A percentile compares a stretch with the other conserved stretches of the same genome.
These are phyloP conservation scores for Fraxinus paxiana DNA, from an alignment of 305 asterid species.

Conservation along the genomic window DNA sequence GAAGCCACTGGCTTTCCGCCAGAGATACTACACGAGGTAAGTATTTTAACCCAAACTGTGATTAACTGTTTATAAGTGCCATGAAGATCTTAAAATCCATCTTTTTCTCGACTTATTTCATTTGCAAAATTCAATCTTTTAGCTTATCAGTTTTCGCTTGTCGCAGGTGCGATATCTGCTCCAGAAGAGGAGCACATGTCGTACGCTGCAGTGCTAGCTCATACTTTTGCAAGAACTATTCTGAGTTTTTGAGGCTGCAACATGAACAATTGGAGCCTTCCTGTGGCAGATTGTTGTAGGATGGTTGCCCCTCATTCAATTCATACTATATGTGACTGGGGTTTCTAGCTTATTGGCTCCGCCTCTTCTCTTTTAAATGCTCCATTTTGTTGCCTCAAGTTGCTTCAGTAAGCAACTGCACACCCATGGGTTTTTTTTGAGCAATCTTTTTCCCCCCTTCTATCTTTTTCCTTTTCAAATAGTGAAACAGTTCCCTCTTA, in stretches of 20 bases:
- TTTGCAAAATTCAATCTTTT: constrained; percentile 38
- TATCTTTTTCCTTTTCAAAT: constrained; percentile 22
- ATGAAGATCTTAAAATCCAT: constrained; percentile 15
- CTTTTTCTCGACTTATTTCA: constrained; percentile 20
- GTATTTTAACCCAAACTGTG: constrained; percentile 30
- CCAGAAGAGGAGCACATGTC: constrained; percentile 99
- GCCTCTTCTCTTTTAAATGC: constrained; percentile 77
- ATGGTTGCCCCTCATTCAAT: constrained; percentile 68
- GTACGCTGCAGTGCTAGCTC: constrained; percentile 99
- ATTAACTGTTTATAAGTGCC: constrained; percentile 2
- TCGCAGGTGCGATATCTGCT: constrained; percentile 99
- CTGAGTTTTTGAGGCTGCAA: constrained; percentile 95
- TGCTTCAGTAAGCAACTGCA: constrained; percentile 99
- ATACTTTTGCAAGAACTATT: constrained; percentile 68
- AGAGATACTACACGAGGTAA: constrained; percentile 81
- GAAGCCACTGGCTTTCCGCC: constrained; percentile 88
- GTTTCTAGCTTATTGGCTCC: constrained; percentile 79
- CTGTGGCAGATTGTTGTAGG: constrained; percentile 71
- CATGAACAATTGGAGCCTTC: constrained; percentile 90
- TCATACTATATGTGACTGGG: constrained; percentile 81
- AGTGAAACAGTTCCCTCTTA: constrained; percentile 11
- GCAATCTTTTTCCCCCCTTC: constrained; percentile 28
- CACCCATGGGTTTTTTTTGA: constrained; percentile 54
- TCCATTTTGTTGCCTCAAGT: constrained; percentile 81
- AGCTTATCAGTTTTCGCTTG: constrained; percentile 81